Percentiles rank a stretch among this genome's conserved stretches.
Evolutionary conservation across 2,329 filamentous ascomycete species (phyloP).

Genomic region (Ophiostoma perfectum): DNA sequence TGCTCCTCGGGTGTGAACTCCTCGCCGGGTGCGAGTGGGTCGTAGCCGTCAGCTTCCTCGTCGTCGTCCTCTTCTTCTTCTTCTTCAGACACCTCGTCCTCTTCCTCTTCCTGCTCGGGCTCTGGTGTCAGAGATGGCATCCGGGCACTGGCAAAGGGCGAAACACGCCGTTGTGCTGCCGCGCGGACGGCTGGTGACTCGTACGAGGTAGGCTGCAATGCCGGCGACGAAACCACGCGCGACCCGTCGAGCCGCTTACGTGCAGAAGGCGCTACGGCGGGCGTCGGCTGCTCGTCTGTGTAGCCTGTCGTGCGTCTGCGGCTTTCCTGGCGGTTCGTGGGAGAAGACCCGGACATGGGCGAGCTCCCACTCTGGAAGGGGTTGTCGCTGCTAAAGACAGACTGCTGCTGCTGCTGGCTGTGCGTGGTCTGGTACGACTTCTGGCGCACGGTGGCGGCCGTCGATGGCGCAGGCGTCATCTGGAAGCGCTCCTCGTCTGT

Average conservation of each 20-base stretch:
- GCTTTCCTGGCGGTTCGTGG: conserved; percentile 4
- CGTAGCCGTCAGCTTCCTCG: conserved; percentile 25
- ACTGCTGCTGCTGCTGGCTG: conserved; percentile 41
- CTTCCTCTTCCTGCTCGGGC: conserved; percentile 15
- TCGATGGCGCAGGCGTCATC: conserved; percentile 27
- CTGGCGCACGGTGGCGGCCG: conserved; percentile 46
- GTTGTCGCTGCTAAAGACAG: conserved; percentile 81
- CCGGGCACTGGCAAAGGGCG: conserved; percentile 17
- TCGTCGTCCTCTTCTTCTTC: neutral
- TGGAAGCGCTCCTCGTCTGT: conserved; percentile 40
- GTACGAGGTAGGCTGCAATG: conserved; percentile 14
- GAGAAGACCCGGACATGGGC: conserved; percentile 42
- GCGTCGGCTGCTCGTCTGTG: conserved; percentile 13
- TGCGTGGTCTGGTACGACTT: conserved; percentile 30
- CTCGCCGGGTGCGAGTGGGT: conserved; percentile 63
- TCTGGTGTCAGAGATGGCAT: conserved; percentile 7
- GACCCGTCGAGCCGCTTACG: conserved; percentile 6
- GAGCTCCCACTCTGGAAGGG: conserved; percentile 87
- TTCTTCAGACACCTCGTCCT: neutral
- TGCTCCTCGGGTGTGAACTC: conserved; percentile 93
- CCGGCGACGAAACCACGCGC: conserved; percentile 20
- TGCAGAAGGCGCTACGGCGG: conserved; percentile 7
- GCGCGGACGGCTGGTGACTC: conserved; percentile 11
- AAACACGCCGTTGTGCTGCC: conserved; percentile 13
- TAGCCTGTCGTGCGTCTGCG: conserved; percentile 20